These are phyloP conservation scores for Brettanomyces bruxellensis DNA, from an alignment of 805 yeast genomes.

Conservation along the genomic window DNA sequence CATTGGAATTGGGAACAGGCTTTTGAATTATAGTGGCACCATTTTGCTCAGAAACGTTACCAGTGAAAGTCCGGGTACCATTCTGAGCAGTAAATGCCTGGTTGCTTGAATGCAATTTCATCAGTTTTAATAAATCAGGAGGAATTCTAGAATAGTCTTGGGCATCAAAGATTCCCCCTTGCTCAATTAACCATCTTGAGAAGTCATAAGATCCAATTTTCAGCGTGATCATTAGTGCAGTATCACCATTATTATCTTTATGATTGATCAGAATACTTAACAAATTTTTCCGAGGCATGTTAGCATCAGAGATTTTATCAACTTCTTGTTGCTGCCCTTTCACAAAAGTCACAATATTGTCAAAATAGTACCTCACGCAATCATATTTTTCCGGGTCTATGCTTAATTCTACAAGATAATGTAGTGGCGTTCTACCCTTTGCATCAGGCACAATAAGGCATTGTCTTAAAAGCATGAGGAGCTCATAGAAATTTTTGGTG, in stretches of 20 bases:
- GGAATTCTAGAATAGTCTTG: slow-evolving; percentile 10
- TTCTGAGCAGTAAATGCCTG: neutral
- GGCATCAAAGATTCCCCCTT: slow-evolving; percentile 25
- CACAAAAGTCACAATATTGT: slow-evolving; percentile 21
- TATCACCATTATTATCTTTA: slow-evolving; percentile 76
- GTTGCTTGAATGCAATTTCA: slow-evolving; percentile 3
- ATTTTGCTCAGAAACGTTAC: too few relatives aligned
- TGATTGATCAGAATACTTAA: slow-evolving; percentile 58
- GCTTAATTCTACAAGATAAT: slow-evolving; percentile 51
- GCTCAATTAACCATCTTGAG: slow-evolving; percentile 32
- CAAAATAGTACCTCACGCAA: slow-evolving; percentile 46
- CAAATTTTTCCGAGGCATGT: slow-evolving; percentile 28
- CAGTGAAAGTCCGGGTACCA: too few relatives aligned
- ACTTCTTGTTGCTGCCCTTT: slow-evolving; percentile 23
- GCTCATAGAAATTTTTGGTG: slow-evolving; percentile 45
- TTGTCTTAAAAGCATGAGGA: slow-evolving; percentile 51
- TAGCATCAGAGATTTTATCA: slow-evolving; percentile 12
- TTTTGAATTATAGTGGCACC: too few relatives aligned
- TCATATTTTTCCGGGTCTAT: slow-evolving; percentile 34
- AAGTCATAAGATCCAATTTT: slow-evolving; percentile 41
- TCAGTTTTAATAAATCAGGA: slow-evolving; percentile 12
- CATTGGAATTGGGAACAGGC: too few relatives aligned
- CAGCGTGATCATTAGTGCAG: slow-evolving; percentile 75
- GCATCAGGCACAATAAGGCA: slow-evolving; percentile 66
- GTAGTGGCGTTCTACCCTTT: slow-evolving; percentile 65